Evolutionary conservation across 2,329 filamentous ascomycete genomes (phyloP), one percentile per base, ranked within the genome.

Genomic region (Fusarium neocosmosporiellum): DNA sequence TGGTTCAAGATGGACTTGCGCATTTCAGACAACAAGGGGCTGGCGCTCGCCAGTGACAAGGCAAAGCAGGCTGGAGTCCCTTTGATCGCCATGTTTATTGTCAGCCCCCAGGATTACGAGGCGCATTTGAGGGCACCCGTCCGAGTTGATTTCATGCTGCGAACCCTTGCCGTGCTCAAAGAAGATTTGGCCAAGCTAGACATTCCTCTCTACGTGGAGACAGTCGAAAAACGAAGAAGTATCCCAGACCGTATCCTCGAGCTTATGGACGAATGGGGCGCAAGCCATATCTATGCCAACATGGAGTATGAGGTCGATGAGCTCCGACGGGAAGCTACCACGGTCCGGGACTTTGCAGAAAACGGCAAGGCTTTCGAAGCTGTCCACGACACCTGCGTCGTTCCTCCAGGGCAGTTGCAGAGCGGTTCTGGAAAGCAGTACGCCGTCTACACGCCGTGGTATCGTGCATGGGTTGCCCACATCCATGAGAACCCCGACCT

Each of bases 271-370:
- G 84, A 90, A 69, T 98, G 94, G 94, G 89, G 89, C 0, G 92
- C 90, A 1, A 91, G 87, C 57, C 93, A 96, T 76, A 73, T 98
- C 3, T 97, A 91, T 77, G 91, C 93, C 55, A 98, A 97, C 78
- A 90, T 95, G 65, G 95, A 98, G 80, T 98, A 97, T 77, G 95
- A 98, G 80, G 94, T 97, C 0, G 95, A 98, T 78, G 95, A 98
- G 82, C 82, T 98, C 66, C 86, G 95, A 48, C 87, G 95, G 7
- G 95, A 98, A 76, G 90, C 91, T 1, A 85, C 85, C 31, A 82
- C 97, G 77, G 87, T 94, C 1, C 87, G 84, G 31, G 80, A 86
- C 43, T 89, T 92, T 67, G 82, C 92, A 1, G 86, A 90, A 18
- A 88, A 88, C 14, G 91, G 89, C 0, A 89, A 96, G 54, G 86